Conservation (phyloP, 2,329 filamentous ascomycete genomes). For the Seiridium cupressi region DNA sequence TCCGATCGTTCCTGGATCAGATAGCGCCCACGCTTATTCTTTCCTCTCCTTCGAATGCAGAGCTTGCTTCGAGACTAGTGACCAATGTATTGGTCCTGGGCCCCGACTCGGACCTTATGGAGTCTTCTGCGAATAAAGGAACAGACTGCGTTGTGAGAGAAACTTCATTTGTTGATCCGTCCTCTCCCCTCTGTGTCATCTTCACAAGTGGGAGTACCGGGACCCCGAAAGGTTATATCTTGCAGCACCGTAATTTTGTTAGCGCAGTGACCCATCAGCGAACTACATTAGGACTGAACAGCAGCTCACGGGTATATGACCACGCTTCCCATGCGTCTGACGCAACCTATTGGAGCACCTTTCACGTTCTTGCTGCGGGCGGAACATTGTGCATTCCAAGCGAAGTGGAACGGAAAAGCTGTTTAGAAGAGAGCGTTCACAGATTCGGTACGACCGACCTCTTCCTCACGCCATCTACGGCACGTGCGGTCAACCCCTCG, state of each 20-base stretch:
- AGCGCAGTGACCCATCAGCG: slow-evolving; percentile 14
- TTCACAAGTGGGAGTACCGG: slow-evolving; percentile 53
- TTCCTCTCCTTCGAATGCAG: too few relatives aligned
- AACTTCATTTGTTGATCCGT: neutral
- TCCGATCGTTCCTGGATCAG: neutral
- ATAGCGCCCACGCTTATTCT: neutral
- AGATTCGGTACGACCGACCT: too few relatives aligned
- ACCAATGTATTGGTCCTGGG: too few relatives aligned
- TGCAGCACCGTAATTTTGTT: slow-evolving; percentile 16
- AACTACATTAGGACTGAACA: slow-evolving; percentile 10
- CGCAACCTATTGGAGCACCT: too few relatives aligned
- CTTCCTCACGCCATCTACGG: too few relatives aligned
- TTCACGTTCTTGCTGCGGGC: too few relatives aligned
- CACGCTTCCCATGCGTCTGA: too few relatives aligned
- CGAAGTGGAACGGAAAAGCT: too few relatives aligned
- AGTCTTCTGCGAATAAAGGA: neutral
- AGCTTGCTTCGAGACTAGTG: too few relatives aligned
- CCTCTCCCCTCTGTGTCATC: slow-evolving; percentile 17
- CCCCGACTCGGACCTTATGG: neutral
- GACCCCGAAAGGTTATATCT: slow-evolving; percentile 45
- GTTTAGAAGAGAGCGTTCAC: too few relatives aligned
- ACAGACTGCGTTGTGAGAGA: neutral
- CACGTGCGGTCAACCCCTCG: too few relatives aligned
- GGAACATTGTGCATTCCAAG: too few relatives aligned
- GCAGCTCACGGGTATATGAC: slow-evolving; percentile 10